Conservation (phyloP, 352 stramenopile genomes). For the Globisporangium carolinianum region DNA sequence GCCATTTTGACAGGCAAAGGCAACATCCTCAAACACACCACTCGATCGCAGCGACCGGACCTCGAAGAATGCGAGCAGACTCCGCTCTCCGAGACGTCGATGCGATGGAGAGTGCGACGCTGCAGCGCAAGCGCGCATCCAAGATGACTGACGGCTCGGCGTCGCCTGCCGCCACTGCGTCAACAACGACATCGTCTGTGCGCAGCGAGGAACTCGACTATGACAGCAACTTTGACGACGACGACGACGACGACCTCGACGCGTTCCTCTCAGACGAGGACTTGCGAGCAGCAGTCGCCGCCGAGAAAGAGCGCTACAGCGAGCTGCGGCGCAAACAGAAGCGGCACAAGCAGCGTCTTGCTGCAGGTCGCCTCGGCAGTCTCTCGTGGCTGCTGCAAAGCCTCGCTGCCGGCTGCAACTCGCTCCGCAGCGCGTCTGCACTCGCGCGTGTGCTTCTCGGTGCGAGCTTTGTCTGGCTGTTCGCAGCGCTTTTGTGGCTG, state of each 20-base stretch:
- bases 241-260: conserved; percentile 9
- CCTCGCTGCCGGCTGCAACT: neutral
- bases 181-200: neutral
- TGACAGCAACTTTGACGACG: neutral
- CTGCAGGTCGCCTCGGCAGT: neutral
- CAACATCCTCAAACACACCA: no score
- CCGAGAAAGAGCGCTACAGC: conserved; percentile 7
- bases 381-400: neutral
- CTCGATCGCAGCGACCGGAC: no score
- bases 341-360: conserved; percentile 3
- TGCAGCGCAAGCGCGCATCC: conserved; percentile 11
- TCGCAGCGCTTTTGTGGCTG: conserved; percentile 35
- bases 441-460: conserved; percentile 6
- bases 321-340: conserved; percentile 6
- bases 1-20: no score
- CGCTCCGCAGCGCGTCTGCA: neutral
- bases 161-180: neutral
- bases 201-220: neutral
- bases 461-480: conserved; percentile 21
- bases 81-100: neutral
- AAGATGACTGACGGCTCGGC: neutral
- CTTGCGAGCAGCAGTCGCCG: conserved; percentile 5
- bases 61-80: neutral
- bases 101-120: conserved; percentile 3
- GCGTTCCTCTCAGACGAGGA: conserved; percentile 11